A percentile compares a stretch with the other conserved stretches of the same genome.
These are phyloP conservation scores for Tulasnella sp. DNA, from an alignment of 768 basidiomycete species.

Conservation along the genomic window DNA sequence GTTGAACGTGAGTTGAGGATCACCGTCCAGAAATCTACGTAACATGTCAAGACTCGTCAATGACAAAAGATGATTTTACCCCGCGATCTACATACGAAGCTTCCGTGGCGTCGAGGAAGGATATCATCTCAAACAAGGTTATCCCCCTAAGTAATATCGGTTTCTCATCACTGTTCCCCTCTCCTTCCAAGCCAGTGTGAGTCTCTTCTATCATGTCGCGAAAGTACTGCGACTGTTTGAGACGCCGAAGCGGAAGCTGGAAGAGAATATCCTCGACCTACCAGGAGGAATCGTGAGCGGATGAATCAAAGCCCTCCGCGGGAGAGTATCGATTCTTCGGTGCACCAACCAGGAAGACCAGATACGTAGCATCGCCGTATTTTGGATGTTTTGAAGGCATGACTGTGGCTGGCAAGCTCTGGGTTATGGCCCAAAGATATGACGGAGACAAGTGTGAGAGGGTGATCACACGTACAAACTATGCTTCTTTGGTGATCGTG, in stretches of 20 bases:
- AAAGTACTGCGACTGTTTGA: background rate
- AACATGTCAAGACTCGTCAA: background rate
- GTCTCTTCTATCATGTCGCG: background rate
- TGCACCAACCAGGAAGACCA: too few relatives aligned
- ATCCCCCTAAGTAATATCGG: background rate
- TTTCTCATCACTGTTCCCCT: background rate
- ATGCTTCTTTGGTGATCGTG: too few relatives aligned
- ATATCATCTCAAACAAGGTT: background rate
- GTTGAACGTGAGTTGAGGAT: background rate
- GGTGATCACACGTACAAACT: too few relatives aligned
- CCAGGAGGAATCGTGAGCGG: too few relatives aligned
- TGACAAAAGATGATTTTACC: background rate
- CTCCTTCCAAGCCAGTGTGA: background rate
- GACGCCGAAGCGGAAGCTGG: background rate
- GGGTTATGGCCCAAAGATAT: too few relatives aligned
- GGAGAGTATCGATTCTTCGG: too few relatives aligned
- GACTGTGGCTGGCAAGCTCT: too few relatives aligned
- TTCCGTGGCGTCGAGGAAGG: slow-evolving; percentile 1
- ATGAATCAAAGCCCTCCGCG: too few relatives aligned
- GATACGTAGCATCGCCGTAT: too few relatives aligned
- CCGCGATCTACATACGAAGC: background rate
- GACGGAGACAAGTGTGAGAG: too few relatives aligned
- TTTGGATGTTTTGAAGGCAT: too few relatives aligned
- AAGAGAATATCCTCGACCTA: background rate
- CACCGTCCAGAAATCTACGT: background rate